Conservation (phyloP, 1,139 yeast species). For the Yamadazyma pseudoaaseri region DNA sequence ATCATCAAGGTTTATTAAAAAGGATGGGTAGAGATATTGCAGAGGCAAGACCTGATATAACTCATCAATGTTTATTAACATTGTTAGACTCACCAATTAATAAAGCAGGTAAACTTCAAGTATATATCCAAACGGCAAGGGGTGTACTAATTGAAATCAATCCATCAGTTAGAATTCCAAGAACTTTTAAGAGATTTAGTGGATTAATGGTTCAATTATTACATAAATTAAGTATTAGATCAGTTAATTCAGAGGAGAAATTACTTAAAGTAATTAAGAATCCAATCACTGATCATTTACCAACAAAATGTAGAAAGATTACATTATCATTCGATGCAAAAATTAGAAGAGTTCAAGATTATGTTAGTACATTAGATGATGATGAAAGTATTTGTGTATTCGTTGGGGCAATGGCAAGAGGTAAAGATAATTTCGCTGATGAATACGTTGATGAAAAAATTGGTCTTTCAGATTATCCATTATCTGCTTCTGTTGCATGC, state of each 20-base stretch:
- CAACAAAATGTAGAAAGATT: slow-evolving; percentile 90
- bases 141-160: slow-evolving; percentile 94
- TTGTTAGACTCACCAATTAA: slow-evolving; percentile 93
- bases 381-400: slow-evolving; percentile 96
- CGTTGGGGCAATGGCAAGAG: slow-evolving; percentile 99
- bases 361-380: slow-evolving; percentile 72
- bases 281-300: slow-evolving; percentile 95
- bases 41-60: slow-evolving; percentile 97
- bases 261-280: slow-evolving; percentile 91
- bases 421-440: slow-evolving; percentile 95
- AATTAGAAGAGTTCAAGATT: slow-evolving; percentile 84
- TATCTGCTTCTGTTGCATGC: slow-evolving; percentile 97
- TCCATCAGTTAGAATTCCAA: slow-evolving; percentile 94
- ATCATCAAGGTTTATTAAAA: slow-evolving; percentile 92
- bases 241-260: slow-evolving; percentile 93
- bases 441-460: slow-evolving; percentile 95
- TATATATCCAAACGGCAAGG: slow-evolving; percentile 91
- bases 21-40: slow-evolving; percentile 97
- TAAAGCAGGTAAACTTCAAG: slow-evolving; percentile 95
- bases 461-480: slow-evolving; percentile 91
- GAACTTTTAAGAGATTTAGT: slow-evolving; percentile 95
- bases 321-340: slow-evolving; percentile 95
- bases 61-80: slow-evolving; percentile 92
- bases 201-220: slow-evolving; percentile 96
- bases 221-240: slow-evolving; percentile 87